A percentile compares a stretch with the other conserved stretches of the same genome.
Conservation (phyloP, 176 grass and related monocot species). For the Ensete glaucum region DNA sequence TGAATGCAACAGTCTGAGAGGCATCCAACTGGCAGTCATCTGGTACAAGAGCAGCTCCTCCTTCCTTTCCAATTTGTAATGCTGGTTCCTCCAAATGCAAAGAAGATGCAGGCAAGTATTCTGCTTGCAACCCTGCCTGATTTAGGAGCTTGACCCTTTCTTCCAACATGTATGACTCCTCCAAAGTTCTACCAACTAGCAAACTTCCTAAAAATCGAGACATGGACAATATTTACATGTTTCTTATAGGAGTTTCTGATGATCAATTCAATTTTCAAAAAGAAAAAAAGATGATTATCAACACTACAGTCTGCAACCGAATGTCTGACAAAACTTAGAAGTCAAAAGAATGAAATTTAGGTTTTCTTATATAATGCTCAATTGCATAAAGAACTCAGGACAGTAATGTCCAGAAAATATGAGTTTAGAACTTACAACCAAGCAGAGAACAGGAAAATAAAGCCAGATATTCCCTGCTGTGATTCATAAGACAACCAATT, state of each 20-base stretch:
- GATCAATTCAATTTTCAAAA: not conserved
- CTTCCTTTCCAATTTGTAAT: conserved; percentile 50
- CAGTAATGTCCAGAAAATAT: not conserved
- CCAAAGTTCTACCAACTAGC: conserved; percentile 52
- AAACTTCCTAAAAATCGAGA: conserved; percentile 49
- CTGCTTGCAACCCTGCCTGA: conserved; percentile 49
- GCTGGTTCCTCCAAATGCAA: conserved; percentile 52
- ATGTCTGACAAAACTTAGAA: not conserved
- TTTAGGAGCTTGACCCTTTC: conserved; percentile 52
- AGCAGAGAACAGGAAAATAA: not conserved
- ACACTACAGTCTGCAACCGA: not conserved
- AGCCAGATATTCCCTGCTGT: not conserved
- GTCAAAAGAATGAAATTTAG: not conserved
- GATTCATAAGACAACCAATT: not conserved
- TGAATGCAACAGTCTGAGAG: conserved; percentile 59
- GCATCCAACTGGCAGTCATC: conserved; percentile 81
- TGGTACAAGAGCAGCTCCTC: conserved; percentile 58
- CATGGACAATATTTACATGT: not conserved
- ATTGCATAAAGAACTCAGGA: not conserved
- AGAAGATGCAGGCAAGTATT: conserved; percentile 47
- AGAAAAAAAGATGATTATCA: not conserved
- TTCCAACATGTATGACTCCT: conserved; percentile 49
- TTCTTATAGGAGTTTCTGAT: not conserved
- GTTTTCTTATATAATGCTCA: not conserved
- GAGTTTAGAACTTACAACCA: not conserved